phyloP scores from a whole-genome alignment of 73 alveolate genomes.

The Paramecium biaurelia region DNA sequence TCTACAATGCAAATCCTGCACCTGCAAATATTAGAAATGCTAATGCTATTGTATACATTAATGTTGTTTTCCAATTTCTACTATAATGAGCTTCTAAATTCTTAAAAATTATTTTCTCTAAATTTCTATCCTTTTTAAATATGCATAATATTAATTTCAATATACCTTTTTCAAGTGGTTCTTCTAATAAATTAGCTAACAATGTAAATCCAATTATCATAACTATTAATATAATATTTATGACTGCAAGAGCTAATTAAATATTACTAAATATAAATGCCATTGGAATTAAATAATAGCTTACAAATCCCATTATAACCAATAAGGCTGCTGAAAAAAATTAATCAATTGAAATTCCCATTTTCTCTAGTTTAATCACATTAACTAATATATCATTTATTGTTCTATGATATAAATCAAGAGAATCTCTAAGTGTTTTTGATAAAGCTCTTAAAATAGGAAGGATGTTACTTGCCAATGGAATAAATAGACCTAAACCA shows the following conservation, averaged over 20 bases:
- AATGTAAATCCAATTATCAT: conserved; percentile 94
- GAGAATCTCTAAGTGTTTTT: conserved; percentile 84
- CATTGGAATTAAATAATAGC: conserved; percentile 93
- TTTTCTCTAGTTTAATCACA: conserved; percentile 85
- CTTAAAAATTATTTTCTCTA: conserved; percentile 78
- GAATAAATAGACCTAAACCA: conserved; percentile 83
- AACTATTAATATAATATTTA: conserved; percentile 80
- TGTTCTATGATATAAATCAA: conserved; percentile 87
- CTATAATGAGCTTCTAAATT: conserved; percentile 90
- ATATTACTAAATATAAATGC: conserved; percentile 80
- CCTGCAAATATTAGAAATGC: conserved; percentile 95
- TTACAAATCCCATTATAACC: conserved; percentile 83
- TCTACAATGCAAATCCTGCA: conserved; percentile 82
- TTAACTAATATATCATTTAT: conserved; percentile 84
- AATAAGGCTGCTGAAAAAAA: conserved; percentile 76
- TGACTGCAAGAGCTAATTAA: conserved; percentile 84
- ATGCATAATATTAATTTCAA: conserved; percentile 67
- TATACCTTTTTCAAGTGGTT: conserved; percentile 70
- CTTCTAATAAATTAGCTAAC: conserved; percentile 74
- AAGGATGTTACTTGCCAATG: conserved; percentile 77
- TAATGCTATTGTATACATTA: conserved; percentile 91
- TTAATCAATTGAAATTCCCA: conserved; percentile 89
- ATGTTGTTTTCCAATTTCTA: conserved; percentile 91
- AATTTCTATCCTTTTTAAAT: conserved; percentile 76
- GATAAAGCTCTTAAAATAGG: conserved; percentile 92